Conservation (phyloP, 495 filamentous ascomycete genomes). For the Venustampulla echinocandica region DNA sequence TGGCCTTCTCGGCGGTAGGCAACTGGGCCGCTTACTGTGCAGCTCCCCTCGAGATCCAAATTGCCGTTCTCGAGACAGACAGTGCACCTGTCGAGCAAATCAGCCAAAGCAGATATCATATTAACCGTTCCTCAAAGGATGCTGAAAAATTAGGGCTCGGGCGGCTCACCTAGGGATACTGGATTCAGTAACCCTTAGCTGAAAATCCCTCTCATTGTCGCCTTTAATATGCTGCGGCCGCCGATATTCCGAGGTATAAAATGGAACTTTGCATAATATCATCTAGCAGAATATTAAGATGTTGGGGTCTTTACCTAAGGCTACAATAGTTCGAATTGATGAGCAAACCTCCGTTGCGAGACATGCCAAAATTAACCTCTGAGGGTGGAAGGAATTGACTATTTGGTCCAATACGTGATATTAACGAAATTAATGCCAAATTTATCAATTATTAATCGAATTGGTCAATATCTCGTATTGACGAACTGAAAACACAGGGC, state of each 20-base stretch:
- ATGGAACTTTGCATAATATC: not conserved
- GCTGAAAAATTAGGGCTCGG: not conserved
- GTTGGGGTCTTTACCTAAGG: no score
- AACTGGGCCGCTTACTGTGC: not conserved
- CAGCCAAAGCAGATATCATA: not conserved
- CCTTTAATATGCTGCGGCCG: not conserved
- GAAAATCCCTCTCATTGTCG: not conserved
- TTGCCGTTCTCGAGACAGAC: not conserved
- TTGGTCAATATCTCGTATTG: no score
- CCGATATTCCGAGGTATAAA: not conserved
- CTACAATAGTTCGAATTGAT: no score
- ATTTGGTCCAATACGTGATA: no score
- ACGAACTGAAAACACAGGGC: no score
- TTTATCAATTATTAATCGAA: no score
- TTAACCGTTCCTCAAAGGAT: not conserved
- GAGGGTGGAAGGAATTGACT: no score
- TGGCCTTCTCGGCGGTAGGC: not conserved
- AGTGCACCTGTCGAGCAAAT: not conserved
- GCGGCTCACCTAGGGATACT: not conserved
- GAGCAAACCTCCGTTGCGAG: no score
- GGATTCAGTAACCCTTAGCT: not conserved
- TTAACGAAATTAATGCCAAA: no score
- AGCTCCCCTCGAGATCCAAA: not conserved
- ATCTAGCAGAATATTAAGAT: not conserved
- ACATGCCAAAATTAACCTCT: no score